phyloP scores from a whole-genome alignment of 1,284 basidiomycete species.

The Apiotrichum siamense region DNA sequence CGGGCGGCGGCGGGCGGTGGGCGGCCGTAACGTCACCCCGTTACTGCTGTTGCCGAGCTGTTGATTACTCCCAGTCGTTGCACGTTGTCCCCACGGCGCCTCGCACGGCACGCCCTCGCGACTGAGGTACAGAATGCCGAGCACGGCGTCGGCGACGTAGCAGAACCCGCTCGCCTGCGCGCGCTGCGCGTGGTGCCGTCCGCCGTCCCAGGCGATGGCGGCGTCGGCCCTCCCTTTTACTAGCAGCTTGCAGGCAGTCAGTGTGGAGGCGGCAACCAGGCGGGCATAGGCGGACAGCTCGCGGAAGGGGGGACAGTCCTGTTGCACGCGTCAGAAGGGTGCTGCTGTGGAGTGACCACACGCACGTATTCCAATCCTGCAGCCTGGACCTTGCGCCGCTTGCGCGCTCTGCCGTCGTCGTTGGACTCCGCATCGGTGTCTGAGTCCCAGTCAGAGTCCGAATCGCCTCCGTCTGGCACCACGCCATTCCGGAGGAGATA shows the following conservation, averaged over 20 bases:
- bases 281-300: conserved; percentile 64
- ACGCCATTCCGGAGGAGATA: conserved; percentile 11
- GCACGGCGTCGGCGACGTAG: conserved; percentile 83
- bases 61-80: not conserved
- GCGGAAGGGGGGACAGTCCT: conserved; percentile 77
- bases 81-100: not conserved
- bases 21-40: not conserved
- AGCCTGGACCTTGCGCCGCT: conserved; percentile 43
- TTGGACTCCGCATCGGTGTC: not conserved
- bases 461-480: not conserved
- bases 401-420: conserved; percentile 14
- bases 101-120: conserved; percentile 20
- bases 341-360: conserved; percentile 6
- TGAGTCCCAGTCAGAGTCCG: not conserved
- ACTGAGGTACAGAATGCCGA: conserved; percentile 56
- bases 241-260: conserved; percentile 63
- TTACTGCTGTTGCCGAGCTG: too few relatives aligned
- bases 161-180: conserved; percentile 79
- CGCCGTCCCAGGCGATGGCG: conserved; percentile 78
- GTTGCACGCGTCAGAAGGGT: conserved; percentile 17
- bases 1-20: conserved; percentile 48
- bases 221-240: conserved; percentile 54
- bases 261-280: conserved; percentile 67
- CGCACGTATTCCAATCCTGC: conserved; percentile 63
- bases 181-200: conserved; percentile 53